These are phyloP conservation scores for Dioscorea dumetorum DNA, from an alignment of 106 monocot species.

Conservation along the genomic window DNA sequence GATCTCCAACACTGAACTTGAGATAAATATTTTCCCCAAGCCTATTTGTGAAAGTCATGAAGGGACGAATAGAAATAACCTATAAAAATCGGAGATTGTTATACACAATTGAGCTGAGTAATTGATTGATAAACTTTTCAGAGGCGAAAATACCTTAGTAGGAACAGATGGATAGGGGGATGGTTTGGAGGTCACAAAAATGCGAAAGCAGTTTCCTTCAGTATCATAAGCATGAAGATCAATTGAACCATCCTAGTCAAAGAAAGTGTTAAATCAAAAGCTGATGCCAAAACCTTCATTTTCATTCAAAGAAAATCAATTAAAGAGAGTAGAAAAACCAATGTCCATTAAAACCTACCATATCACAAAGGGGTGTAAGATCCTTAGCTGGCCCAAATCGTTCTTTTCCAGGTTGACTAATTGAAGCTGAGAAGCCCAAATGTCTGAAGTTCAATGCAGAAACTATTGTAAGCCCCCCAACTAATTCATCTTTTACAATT, in stretches of 20 bases:
- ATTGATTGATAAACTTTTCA: not conserved
- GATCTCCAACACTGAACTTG: conserved; percentile 53
- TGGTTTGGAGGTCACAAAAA: conserved; percentile 82
- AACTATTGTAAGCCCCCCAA: conserved; percentile 75
- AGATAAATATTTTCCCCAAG: conserved; percentile 71
- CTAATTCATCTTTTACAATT: conserved; percentile 69
- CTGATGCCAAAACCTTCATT: conserved; percentile 2
- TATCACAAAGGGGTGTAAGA: conserved; percentile 72
- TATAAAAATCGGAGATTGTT: conserved; percentile 18
- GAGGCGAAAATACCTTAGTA: conserved; percentile 59
- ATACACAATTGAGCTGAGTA: not conserved
- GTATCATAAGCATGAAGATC: conserved; percentile 78
- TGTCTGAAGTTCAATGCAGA: conserved; percentile 71
- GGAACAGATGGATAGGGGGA: conserved; percentile 84
- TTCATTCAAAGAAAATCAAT: not conserved
- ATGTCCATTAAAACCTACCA: conserved; percentile 42
- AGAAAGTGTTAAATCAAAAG: not conserved
- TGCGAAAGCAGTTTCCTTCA: conserved; percentile 62
- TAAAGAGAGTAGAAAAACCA: not conserved
- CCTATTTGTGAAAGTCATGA: conserved; percentile 88
- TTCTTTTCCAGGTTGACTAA: conserved; percentile 35
- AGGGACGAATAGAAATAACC: conserved; percentile 83
- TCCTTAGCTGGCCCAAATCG: conserved; percentile 61
- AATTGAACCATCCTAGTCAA: conserved; percentile 79
- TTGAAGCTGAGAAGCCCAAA: conserved; percentile 63